phyloP scores from a whole-genome alignment of 768 basidiomycete species.

The Udeniomyces megalosporus region DNA sequence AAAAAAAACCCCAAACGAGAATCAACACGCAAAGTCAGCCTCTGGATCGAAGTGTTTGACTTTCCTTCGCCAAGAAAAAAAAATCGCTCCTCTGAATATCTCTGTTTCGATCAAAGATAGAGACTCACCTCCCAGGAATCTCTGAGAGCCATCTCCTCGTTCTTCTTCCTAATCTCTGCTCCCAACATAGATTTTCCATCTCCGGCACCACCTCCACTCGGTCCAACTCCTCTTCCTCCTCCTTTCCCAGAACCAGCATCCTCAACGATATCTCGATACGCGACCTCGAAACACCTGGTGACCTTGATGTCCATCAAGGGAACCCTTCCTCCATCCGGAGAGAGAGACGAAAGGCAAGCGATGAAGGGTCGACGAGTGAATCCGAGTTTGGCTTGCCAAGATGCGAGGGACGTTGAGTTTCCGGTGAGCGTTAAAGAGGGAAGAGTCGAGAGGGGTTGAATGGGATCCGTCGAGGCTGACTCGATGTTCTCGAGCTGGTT shows the following conservation, averaged over 20 bases:
- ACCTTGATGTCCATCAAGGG: constrained; percentile 59
- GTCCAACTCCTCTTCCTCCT: constrained; percentile 48
- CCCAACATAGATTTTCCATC: no score
- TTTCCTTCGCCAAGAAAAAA: no score
- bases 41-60: no score
- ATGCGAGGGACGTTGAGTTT: constrained; percentile 70
- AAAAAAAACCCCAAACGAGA: no score
- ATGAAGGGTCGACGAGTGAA: constrained; percentile 49
- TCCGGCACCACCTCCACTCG: no score
- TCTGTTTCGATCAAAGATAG: no score
- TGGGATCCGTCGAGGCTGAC: constrained; percentile 45
- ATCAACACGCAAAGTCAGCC: no score
- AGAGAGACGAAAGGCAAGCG: constrained; percentile 60
- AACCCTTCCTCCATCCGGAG: constrained; percentile 63
- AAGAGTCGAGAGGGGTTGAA: constrained; percentile 51
- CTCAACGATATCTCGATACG: constrained; percentile 41
- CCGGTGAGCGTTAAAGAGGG: constrained; percentile 50
- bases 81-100: no score
- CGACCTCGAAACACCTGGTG: constrained; percentile 56
- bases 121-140: constrained; percentile 31
- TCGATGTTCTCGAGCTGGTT: constrained; percentile 57
- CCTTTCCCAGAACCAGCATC: background rate
- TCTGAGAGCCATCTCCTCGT: background rate
- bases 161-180: background rate
- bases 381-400: constrained; percentile 80